These are phyloP conservation scores for Suhomyces chickasaworum DNA, from an alignment of 1,139 yeast genomes.

Conservation along the genomic window DNA sequence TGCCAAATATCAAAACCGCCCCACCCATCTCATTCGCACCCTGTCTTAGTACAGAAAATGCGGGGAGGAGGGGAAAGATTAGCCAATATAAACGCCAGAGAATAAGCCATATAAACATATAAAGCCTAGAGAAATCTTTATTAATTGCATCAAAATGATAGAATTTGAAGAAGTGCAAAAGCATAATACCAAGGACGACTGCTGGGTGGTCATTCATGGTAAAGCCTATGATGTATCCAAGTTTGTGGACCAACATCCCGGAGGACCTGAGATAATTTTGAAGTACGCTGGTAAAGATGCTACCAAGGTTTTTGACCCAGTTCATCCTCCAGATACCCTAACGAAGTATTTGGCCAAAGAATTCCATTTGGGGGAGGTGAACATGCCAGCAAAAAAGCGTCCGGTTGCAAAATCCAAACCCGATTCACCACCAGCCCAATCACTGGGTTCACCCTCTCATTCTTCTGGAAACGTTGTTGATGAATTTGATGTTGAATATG, in stretches of 20 bases:
- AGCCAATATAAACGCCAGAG: neutral
- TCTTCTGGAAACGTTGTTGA: constrained; percentile 29
- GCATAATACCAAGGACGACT: constrained; percentile 44
- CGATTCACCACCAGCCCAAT: neutral
- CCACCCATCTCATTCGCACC: constrained; percentile 2
- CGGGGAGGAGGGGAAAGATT: constrained; percentile 7
- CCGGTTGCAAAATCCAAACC: constrained; percentile 6
- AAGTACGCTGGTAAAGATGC: constrained; percentile 62
- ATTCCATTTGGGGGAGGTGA: constrained; percentile 38
- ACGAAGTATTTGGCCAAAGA: constrained; percentile 42
- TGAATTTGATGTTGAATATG: constrained; percentile 51
- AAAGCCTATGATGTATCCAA: constrained; percentile 54
- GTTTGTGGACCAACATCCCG: constrained; percentile 55
- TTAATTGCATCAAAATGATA: constrained; percentile 17
- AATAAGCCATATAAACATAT: constrained; percentile 1
- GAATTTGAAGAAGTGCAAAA: constrained; percentile 36
- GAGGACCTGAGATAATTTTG: constrained; percentile 53
- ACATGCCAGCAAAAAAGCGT: constrained; percentile 19
- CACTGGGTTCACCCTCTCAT: neutral
- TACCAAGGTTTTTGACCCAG: constrained; percentile 65
- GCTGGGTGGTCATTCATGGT: constrained; percentile 59
- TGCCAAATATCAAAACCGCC: neutral
- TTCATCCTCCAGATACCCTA: constrained; percentile 83
- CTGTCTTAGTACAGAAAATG: constrained; percentile 1
- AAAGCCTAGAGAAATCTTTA: neutral